Evolutionary conservation across 192 early-diverging fungal species (phyloP), one percentile per base, ranked within the genome.

Genomic region (Coemansia asiatica): DNA sequence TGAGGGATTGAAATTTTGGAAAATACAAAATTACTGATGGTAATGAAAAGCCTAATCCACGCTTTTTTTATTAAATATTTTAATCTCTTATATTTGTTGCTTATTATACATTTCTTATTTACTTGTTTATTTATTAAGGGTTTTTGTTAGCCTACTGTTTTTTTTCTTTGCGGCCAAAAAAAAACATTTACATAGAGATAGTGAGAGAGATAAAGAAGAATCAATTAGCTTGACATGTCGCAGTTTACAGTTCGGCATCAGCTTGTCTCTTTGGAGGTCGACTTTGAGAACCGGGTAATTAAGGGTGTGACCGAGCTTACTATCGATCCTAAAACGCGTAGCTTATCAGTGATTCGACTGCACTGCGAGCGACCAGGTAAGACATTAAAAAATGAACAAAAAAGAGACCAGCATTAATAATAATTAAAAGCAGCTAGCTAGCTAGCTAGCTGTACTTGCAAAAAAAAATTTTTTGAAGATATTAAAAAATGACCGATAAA

Each of bases 341-440:
- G 54, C 13, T 33, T 73, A 10, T 50, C 57, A 19, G 35, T 44
- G 21, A 59, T 80, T 4, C 63, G 65, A 57, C 56, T 83, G 19
- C 67, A 79, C 35, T 83, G 82, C 46, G 77, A 76, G 36, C 76
- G 77, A 47, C 74, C 72, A 63, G 72, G 75, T 75, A 81, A 81
- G 35, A 6, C 8, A 31, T 36, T 6, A n/a, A 28, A 44, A 1
- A 36, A 25, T n/a, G 25, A 40, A 38, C 56, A 18, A n/a, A 19
- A 27, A n/a, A 46, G 23, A 10, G 47, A 44, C 66, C 28, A 59
- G 31, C 40, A 56, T 51, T 40, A 28, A 13, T n/a, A n/a, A n/a
- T n/a, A n/a, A n/a, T n/a, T n/a, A n/a, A n/a, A n/a, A n/a, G n/a
- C n/a, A n/a, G n/a, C n/a, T n/a, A n/a, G n/a, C n/a, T n/a, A n/a